Evolutionary conservation across 2,329 filamentous ascomycete species (phyloP).

Genomic region (Talaromyces amestolkiae): DNA sequence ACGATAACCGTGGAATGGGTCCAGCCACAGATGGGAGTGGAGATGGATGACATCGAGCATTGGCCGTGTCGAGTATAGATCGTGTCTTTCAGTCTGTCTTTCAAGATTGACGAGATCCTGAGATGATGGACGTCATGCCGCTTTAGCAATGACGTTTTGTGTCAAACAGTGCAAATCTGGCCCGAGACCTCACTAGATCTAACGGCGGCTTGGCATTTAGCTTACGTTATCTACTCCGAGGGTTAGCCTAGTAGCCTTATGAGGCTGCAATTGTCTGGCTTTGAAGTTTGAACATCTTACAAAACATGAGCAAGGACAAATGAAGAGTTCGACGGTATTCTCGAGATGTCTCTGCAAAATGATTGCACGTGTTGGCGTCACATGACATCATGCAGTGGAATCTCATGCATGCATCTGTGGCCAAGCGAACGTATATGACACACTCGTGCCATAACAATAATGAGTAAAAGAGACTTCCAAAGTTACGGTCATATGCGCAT

Average conservation of each 20-base stretch:
- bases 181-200: neutral
- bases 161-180: constrained; percentile 9
- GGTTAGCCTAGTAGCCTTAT: neutral
- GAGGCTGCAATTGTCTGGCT: neutral
- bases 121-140: neutral
- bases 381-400: constrained; percentile 6
- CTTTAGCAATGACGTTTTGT: constrained; percentile 2
- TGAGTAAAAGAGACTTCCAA: neutral
- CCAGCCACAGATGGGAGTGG: neutral
- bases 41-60: neutral
- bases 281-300: neutral
- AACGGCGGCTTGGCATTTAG: neutral
- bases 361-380: neutral
- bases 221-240: neutral
- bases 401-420: neutral
- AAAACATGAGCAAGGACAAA: neutral
- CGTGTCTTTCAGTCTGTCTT: neutral
- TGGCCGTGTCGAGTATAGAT: neutral
- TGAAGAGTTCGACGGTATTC: neutral
- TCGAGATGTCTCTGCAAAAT: neutral
- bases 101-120: neutral
- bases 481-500: neutral
- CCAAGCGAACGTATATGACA: neutral
- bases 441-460: neutral
- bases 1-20: neutral